A percentile compares a stretch with the other conserved stretches of the same genome.
Evolutionary conservation across 371 early-diverging fungal species (phyloP).

Genomic region (Phascolomyces articulosus): DNA sequence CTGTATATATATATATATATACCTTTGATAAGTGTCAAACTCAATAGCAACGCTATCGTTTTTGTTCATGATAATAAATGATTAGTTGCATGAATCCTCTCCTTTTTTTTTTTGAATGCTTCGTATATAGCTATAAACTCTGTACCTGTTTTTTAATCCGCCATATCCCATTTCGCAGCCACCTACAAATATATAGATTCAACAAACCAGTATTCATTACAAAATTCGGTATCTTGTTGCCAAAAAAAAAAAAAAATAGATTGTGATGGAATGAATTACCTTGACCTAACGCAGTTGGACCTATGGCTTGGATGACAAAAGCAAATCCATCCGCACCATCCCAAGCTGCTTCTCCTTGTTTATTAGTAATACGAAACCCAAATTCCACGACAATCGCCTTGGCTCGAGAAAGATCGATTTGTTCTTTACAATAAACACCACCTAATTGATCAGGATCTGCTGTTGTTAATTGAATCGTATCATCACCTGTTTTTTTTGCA

Average conservation of each 20-base stretch:
- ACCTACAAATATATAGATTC: conserved; percentile 12
- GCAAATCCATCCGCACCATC: conserved; percentile 53
- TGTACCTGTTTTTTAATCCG: conserved; percentile 39
- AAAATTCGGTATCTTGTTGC: no score
- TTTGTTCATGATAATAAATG: neutral
- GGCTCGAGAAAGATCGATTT: conserved; percentile 14
- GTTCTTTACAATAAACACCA: conserved; percentile 17
- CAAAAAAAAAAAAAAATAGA: no score
- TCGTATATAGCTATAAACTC: neutral
- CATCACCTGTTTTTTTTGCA: neutral
- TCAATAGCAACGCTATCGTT: conserved; percentile 51
- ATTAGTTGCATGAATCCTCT: no score
- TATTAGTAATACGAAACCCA: conserved; percentile 36
- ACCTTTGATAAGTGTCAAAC: conserved; percentile 59
- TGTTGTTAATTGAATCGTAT: conserved; percentile 23
- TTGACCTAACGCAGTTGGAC: conserved; percentile 31
- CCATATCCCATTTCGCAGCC: conserved; percentile 52
- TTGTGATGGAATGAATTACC: conserved; percentile 20
- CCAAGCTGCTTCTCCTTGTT: conserved; percentile 18
- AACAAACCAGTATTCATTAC: no score
- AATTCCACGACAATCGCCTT: conserved; percentile 37
- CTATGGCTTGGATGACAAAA: conserved; percentile 35
- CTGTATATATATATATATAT: conserved; percentile 9
- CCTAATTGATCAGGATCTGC: conserved; percentile 32
- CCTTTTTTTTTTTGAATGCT: neutral